Base-by-base conservation (phyloP, 768 basidiomycete species). In the Zangia roseola region DNA sequence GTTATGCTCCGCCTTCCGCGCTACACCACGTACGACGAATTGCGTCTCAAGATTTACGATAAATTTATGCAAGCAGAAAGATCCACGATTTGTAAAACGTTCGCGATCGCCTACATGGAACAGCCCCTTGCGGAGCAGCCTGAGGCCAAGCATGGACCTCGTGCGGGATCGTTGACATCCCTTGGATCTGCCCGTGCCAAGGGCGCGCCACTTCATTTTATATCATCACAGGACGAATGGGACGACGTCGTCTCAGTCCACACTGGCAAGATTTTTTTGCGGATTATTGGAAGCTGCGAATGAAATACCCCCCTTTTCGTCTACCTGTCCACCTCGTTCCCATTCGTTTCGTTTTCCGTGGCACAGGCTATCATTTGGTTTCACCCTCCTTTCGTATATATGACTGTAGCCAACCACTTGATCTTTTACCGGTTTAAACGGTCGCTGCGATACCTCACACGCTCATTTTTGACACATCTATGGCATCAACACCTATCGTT, bases 51-150 rank as follows among this genome's bases (percentile, higher is more conserved):
- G 40, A 69, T 91, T 21, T 77, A 78, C 52, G 79, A 83, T 46
- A 88, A 88, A 58, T 83, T 90, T 59, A 74, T 77, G n/a, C 71
- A 74, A 20, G 78, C 82, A 57, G 84, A 83, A 62, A 76, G 75
- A 40, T 55, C 82, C 36, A 70, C 74, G 12, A 76, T 88, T 20
- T 74, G 74, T 0, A 69, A 74, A 7, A 66, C 72, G 1, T 89
- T 89, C 60, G 74, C 72, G 8, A 65, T 89, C 26, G 80, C 78
- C 17, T 76, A 81, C 55, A 59, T 78, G 40, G 71, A 80, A 46
- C 74, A 75, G 19, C 30, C 58, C 47, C 26, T 58, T 9, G 44
- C 53, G 28, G 60, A 56, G 16, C 58, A 45, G n/a, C n/a, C n/a
- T n/a, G n/a, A n/a, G 39, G 43, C 34, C 21, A 39, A 25, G 14